Evolutionary conservation across 768 basidiomycete species (phyloP), one percentile per base, ranked within the genome.

Genomic region (Mycena belliarum): DNA sequence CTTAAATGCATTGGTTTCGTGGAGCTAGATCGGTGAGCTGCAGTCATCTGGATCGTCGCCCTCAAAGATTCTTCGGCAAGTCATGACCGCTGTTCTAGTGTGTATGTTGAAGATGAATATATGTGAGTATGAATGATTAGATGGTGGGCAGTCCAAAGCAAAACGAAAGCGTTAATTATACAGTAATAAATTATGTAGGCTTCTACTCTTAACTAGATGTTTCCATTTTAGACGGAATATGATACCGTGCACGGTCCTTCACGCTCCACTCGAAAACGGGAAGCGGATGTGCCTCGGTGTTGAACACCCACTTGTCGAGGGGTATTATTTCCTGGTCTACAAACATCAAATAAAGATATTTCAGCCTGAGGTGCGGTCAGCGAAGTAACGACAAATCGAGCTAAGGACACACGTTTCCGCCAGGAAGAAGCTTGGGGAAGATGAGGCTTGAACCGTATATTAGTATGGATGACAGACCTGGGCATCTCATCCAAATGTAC

Each of bases 201-300:
- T 42, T 32, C 35, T 42, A 40, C 37, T 6, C 16, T 18, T 26
- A 20, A 9, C 29, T 6, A 32, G 29, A 32, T 12, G n/a, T 20
- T 6, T 5, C 18, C 15, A 20, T 37, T 49, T 67, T 69, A 24
- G 40, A 12, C 5, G 61, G 47, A 48, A 84, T 77, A 26, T 74
- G 76, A 64, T 79, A 82, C 47, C 64, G 66, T 55, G 72, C 67
- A 60, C 75, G 81, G 70, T 89, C 85, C 74, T 77, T 75, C 29
- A 73, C 64, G 15, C 68, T 80, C 89, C 87, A 90, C 23, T 77
- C 65, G 57, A 89, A 87, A 24, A 89, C 76, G 3, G 88, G 89
- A n/a, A 93, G 69, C 18, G 91, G 91, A 65, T 93, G 92, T 23
- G 89, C 92, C 68, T 85, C 82, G 0, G 83, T 83, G 58, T 85